Percentiles rank a stretch among this genome's conserved stretches.
phyloP scores from a whole-genome alignment of 2,329 filamentous ascomycete species.

The Pezicula radicicola region DNA sequence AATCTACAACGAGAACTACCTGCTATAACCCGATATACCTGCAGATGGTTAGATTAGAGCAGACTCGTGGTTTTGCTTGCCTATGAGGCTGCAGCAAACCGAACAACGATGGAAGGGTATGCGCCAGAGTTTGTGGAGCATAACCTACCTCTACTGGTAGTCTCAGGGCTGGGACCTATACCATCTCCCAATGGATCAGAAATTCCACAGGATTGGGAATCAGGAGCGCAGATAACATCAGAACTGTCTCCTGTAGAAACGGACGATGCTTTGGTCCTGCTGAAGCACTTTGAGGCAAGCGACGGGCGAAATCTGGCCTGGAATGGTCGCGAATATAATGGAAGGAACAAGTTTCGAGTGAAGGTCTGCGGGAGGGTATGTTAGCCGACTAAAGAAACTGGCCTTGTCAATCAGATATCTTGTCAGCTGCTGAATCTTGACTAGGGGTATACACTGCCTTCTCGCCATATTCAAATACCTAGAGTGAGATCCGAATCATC shows the following conservation, averaged over 20 bases:
- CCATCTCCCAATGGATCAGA: conserved; percentile 31
- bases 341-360: conserved; percentile 60
- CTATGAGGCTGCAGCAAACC: conserved; percentile 20
- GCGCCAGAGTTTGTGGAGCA: conserved; percentile 77
- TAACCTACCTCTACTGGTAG: conserved; percentile 79
- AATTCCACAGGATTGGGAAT: conserved; percentile 14
- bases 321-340: conserved; percentile 53
- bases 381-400: conserved; percentile 14
- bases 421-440: conserved; percentile 19
- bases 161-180: conserved; percentile 68
- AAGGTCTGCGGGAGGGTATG: conserved; percentile 78
- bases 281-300: conserved; percentile 61
- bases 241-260: conserved; percentile 66
- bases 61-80: not conserved
- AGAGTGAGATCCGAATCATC: conserved; percentile 38
- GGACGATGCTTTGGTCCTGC: conserved; percentile 61
- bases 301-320: conserved; percentile 66
- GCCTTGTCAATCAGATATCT: conserved; percentile 19
- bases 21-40: not conserved
- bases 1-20: not conserved
- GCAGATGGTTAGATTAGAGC: too few relatives aligned
- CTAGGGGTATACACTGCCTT: conserved; percentile 51
- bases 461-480: conserved; percentile 52
- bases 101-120: conserved; percentile 69
- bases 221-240: conserved; percentile 60